phyloP scores from a whole-genome alignment of 371 early-diverging fungal genomes.

The Funneliformis caledonium region DNA sequence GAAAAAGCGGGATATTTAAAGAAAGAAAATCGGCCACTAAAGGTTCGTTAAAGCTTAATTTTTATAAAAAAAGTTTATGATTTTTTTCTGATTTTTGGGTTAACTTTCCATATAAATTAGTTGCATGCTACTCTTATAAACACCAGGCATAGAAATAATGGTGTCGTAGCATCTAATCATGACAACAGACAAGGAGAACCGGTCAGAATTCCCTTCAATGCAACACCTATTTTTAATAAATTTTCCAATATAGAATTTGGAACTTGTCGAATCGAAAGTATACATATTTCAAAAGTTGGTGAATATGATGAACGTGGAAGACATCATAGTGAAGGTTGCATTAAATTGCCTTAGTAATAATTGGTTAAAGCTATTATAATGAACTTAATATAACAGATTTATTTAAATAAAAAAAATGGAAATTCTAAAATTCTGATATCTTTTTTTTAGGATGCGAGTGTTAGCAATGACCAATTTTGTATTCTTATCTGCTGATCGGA shows the following conservation, averaged over 20 bases:
- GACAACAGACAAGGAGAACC: neutral
- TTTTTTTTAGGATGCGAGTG: too few relatives aligned
- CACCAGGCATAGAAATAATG: constrained; percentile 13
- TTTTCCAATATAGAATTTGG: constrained; percentile 24
- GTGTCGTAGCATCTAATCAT: neutral
- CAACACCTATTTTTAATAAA: constrained; percentile 22
- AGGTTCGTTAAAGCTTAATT: constrained; percentile 18
- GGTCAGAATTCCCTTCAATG: constrained; percentile 13
- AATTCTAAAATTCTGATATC: too few relatives aligned
- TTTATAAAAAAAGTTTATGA: neutral
- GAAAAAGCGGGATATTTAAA: constrained; percentile 13
- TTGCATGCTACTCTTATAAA: constrained; percentile 37
- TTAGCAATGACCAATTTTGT: too few relatives aligned
- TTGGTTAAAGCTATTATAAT: too few relatives aligned
- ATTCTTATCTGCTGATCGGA: too few relatives aligned
- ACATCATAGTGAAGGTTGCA: constrained; percentile 12
- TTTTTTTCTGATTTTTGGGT: neutral
- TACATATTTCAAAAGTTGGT: constrained; percentile 30
- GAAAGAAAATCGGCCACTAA: constrained; percentile 19
- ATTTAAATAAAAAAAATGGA: too few relatives aligned
- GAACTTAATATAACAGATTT: too few relatives aligned
- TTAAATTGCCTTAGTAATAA: neutral
- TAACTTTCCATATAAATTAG: neutral
- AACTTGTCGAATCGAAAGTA: constrained; percentile 1
- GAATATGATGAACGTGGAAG: constrained; percentile 21